A percentile compares a stretch with the other conserved stretches of the same genome.
Conservation (phyloP, 345 rosid genomes). For the Gossypium mustelinum region DNA sequence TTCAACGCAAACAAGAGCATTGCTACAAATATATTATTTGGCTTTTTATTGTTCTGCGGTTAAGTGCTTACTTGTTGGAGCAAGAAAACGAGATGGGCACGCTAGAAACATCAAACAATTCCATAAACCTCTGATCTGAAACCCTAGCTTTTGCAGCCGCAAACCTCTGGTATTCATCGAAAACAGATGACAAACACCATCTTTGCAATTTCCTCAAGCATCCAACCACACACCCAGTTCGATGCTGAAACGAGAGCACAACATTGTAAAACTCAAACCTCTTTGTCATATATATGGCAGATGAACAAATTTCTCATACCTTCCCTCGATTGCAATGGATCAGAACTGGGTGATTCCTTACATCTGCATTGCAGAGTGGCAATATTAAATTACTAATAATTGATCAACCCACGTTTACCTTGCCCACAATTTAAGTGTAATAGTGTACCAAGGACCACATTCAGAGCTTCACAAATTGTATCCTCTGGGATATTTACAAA, state of each 20-base stretch:
- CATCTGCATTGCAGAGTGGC: constrained; percentile 42
- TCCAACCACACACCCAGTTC: constrained; percentile 91
- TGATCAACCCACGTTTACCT: neutral
- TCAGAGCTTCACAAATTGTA: constrained; percentile 80
- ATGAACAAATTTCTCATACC: constrained; percentile 38
- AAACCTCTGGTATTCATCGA: constrained; percentile 83
- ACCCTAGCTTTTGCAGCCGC: constrained; percentile 96
- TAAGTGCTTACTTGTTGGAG: constrained; percentile 38
- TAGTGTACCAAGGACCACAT: constrained; percentile 69
- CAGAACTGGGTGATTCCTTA: constrained; percentile 80
- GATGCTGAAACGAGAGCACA: constrained; percentile 53
- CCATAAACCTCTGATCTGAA: constrained; percentile 91
- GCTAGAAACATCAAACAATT: constrained; percentile 70
- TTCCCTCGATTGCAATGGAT: constrained; percentile 94
- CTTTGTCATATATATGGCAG: constrained; percentile 4
- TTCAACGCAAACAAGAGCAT: neutral
- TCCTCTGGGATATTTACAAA: constrained; percentile 75
- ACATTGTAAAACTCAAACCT: neutral
- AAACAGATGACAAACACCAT: constrained; percentile 82
- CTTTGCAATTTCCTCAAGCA: constrained; percentile 88
- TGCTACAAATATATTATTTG: neutral
- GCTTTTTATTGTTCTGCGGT: neutral
- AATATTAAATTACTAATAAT: constrained; percentile 4
- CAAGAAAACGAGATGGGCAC: constrained; percentile 72
- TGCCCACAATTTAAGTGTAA: neutral